Evolutionary conservation across 192 early-diverging fungal genomes (phyloP).

Genomic region (Coemansia sp.): DNA sequence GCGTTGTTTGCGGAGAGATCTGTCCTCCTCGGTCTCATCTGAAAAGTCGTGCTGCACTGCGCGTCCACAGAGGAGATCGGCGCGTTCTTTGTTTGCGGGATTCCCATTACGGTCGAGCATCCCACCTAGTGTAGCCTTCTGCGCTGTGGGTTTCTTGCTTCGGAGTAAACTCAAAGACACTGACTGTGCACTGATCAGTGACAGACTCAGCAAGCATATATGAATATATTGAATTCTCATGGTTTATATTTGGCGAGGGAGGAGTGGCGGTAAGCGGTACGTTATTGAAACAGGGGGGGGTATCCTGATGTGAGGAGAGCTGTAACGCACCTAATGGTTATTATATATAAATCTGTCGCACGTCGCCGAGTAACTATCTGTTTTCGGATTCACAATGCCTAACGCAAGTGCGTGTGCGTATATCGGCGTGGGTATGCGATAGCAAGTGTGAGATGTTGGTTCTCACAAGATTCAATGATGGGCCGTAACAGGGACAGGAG

Average conservation of each 20-base stretch:
- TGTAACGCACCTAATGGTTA: no score
- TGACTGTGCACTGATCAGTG: constrained; percentile 1
- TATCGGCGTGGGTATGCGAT: neutral
- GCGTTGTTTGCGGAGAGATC: constrained; percentile 17
- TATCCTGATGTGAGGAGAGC: neutral
- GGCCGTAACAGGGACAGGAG: no score
- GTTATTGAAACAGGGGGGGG: neutral
- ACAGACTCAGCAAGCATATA: constrained; percentile 10
- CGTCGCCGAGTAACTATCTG: no score
- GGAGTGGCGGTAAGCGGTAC: no score
- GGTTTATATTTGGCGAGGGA: neutral
- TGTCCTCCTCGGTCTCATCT: constrained; percentile 26
- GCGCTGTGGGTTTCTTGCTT: neutral
- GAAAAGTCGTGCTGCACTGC: constrained; percentile 35
- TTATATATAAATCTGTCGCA: no score
- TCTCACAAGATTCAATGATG: no score
- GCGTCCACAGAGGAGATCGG: constrained; percentile 22
- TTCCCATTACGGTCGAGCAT: constrained; percentile 24
- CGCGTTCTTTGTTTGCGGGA: constrained; percentile 11
- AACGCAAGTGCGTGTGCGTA: neutral
- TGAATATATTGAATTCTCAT: constrained; percentile 27
- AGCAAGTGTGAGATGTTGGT: constrained; percentile 1
- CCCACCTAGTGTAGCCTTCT: neutral
- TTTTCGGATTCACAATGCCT: no score
- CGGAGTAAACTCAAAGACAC: neutral